These are phyloP conservation scores for Ceratobasidium sp. DNA, from an alignment of 1,284 basidiomycete genomes.

Conservation along the genomic window DNA sequence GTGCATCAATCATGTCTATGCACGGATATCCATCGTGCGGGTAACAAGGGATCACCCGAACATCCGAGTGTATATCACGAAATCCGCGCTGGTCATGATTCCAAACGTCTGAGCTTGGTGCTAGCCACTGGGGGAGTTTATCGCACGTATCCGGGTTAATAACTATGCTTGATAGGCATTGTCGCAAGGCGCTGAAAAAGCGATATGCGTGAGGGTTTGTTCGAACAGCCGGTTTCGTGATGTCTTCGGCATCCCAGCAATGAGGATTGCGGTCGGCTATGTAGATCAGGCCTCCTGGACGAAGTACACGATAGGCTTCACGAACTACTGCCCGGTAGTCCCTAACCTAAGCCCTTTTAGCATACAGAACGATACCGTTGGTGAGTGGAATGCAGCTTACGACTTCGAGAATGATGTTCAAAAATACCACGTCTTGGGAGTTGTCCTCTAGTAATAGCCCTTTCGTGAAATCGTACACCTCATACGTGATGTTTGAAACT, in stretches of 20 bases:
- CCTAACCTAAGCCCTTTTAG: neutral
- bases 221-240: neutral
- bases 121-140: neutral
- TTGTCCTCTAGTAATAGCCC: neutral
- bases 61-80: neutral
- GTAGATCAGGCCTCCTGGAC: neutral
- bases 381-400: neutral
- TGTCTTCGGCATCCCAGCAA: neutral
- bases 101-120: neutral
- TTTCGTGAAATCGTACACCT: neutral
- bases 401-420: neutral
- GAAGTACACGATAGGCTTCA: constrained; percentile 1
- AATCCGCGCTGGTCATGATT: neutral
- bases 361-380: neutral
- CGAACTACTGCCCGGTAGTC: neutral
- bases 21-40: constrained; percentile 9
- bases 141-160: neutral
- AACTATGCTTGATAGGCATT: neutral
- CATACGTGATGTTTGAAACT: neutral
- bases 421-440: neutral
- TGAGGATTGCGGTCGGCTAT: neutral
- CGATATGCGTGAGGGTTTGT: neutral
- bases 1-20: neutral
- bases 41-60: neutral
- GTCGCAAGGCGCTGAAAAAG: neutral